Evolutionary conservation across 2,329 filamentous ascomycete genomes (phyloP).

Genomic region (Colletotrichum spinosum): DNA sequence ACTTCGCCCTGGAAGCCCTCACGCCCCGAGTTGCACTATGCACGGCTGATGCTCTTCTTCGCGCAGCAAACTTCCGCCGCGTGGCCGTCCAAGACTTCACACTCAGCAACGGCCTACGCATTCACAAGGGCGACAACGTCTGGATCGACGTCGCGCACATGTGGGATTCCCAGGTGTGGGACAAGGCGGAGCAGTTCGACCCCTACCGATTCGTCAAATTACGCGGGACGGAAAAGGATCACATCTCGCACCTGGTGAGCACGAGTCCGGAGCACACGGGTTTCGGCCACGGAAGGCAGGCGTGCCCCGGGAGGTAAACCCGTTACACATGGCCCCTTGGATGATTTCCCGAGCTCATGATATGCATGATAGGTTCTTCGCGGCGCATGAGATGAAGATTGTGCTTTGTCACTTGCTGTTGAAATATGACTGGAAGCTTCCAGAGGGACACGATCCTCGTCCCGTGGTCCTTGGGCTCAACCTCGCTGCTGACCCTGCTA

Average conservation of each 20-base stretch:
- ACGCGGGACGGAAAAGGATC: background rate
- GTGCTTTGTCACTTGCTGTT: slow-evolving; percentile 53
- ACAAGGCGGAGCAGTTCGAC: slow-evolving; percentile 5
- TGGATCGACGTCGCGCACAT: slow-evolving; percentile 12
- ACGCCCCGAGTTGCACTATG: too few relatives aligned
- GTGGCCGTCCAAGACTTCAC: background rate
- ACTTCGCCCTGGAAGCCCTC: background rate
- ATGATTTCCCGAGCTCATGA: background rate
- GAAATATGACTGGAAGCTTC: slow-evolving; percentile 48
- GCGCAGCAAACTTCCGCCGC: background rate
- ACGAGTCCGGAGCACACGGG: slow-evolving; percentile 16
- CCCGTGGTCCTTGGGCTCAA: background rate
- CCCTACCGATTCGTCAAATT: slow-evolving; percentile 15
- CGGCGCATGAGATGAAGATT: slow-evolving; percentile 58
- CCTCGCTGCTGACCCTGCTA: background rate
- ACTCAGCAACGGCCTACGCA: slow-evolving; percentile 3
- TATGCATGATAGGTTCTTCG: slow-evolving; percentile 51
- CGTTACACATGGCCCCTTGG: background rate
- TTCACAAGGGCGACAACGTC: background rate
- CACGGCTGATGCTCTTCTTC: background rate
- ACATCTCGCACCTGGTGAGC: background rate
- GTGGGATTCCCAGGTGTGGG: slow-evolving; percentile 9
- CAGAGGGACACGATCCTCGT: background rate
- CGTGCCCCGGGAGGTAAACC: background rate
- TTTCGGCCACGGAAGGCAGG: slow-evolving; percentile 47